Evolutionary conservation across 495 filamentous ascomycete species (phyloP).

Genomic region (Podospora appendiculata): DNA sequence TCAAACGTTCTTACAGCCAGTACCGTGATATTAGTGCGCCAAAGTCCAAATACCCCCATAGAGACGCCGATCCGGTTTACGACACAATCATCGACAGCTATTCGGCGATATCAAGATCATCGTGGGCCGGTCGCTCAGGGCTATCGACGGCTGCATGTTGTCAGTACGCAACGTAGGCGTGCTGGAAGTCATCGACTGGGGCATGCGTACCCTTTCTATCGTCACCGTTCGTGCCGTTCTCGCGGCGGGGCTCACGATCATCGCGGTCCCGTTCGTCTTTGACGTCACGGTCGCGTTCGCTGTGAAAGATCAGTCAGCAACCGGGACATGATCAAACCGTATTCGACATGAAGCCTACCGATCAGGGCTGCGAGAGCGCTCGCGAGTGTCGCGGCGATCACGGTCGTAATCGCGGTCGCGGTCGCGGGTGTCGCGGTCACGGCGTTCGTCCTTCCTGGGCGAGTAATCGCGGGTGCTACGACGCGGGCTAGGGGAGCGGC

Average conservation of each 20-base stretch:
- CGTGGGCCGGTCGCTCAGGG: constrained; percentile 70
- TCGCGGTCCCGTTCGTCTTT: constrained; percentile 51
- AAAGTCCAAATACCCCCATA: too few species aligned
- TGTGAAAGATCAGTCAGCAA: constrained; percentile 6
- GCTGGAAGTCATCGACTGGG: not conserved
- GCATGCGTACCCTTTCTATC: constrained; percentile 74
- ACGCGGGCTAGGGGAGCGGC: constrained; percentile 76
- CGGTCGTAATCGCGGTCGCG: constrained; percentile 51
- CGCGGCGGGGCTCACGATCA: constrained; percentile 48
- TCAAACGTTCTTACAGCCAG: constrained; percentile 22
- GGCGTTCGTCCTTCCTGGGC: constrained; percentile 84
- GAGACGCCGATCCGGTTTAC: too few species aligned
- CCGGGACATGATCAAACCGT: not conserved
- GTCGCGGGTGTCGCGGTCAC: constrained; percentile 36
- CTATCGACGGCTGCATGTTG: constrained; percentile 52
- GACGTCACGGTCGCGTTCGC: constrained; percentile 46
- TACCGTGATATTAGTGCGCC: not conserved
- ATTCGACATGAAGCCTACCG: constrained; percentile 45
- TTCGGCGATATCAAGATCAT: constrained; percentile 96
- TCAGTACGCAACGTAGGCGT: not conserved
- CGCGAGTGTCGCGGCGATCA: constrained; percentile 60
- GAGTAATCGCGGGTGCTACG: constrained; percentile 77
- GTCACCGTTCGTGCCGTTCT: constrained; percentile 66
- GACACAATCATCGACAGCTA: constrained; percentile 30
- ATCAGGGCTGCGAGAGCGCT: constrained; percentile 69